Base-by-base conservation (phyloP, 2,329 filamentous ascomycete genomes). In the Stagonosporopsis rhizophila region DNA sequence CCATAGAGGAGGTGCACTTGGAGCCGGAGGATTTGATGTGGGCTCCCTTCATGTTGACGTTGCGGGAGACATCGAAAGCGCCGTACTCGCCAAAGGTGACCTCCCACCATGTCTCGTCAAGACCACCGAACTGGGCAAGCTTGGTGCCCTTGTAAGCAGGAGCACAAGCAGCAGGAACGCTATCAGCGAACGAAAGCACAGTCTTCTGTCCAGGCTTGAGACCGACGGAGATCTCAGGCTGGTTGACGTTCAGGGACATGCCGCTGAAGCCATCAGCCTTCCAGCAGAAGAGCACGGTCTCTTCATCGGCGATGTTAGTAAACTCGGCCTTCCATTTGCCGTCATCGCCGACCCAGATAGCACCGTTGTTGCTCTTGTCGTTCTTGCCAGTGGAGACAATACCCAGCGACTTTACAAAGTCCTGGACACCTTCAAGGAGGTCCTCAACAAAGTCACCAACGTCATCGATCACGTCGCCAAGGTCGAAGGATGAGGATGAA, bases 31-130 rank as follows among this genome's bases (percentile, higher is more conserved):
- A 69, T 47, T 62, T 67, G 70, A 81, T 79, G 44, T 35, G 56
- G 61, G 74, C 69, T 32, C 80, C 80, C 44, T 64, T 60, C 78
- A 79, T 81, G 69, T 79, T 78, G 67, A 80, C 72, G 59, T 79
- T 72, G 32, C 78, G 74, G 35, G 76, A 79, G 49, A 81, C 70
- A 60, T 81, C 76, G 53, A 79, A 75, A 35, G 73, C 75, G 59
- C 77, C 78, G 41, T 22, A 38, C 9, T 53, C n/a, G 40, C 75
- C 75, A 34, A 76, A 78, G 52, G 73, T 80, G 52, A 74, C 77
- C 71, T 81, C 79, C 49, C 72, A 76, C 77, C 79, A 80, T 28
- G 79, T 80, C 60, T 81, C 75, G 60, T 66, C 62, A 44, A 80
- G 63, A 65, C 78, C 78, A 34, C 79, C 79, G 52, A 67, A 67